phyloP scores from a whole-genome alignment of 2,329 filamentous ascomycete genomes.

The Balansia obtecta region DNA sequence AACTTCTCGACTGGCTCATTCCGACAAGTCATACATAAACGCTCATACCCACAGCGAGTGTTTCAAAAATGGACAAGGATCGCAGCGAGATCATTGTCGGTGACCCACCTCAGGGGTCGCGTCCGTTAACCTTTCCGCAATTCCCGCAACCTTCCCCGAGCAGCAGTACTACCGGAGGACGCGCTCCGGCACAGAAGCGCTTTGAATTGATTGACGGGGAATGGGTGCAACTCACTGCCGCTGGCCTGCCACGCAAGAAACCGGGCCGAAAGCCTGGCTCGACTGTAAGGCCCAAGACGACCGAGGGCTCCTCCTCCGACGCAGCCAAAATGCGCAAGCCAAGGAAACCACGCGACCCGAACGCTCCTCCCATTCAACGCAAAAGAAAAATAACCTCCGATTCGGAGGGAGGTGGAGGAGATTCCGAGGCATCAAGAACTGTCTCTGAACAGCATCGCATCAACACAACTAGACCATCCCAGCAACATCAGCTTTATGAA shows the following conservation, averaged over 20 bases:
- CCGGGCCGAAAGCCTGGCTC: conserved; percentile 53
- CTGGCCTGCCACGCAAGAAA: conserved; percentile 49
- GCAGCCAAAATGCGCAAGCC: conserved; percentile 38
- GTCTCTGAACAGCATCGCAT: conserved; percentile 13
- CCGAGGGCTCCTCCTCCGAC: conserved; percentile 20
- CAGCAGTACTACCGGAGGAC: conserved; percentile 13
- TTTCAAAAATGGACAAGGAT: conserved; percentile 26
- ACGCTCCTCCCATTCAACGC: conserved; percentile 39
- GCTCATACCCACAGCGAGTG: conserved; percentile 14
- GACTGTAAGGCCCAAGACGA: conserved; percentile 31
- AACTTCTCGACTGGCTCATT: neutral
- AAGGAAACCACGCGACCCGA: conserved; percentile 47
- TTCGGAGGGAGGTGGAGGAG: conserved; percentile 23
- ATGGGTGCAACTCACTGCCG: conserved; percentile 40
- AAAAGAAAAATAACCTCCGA: conserved; percentile 39
- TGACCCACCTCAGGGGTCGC: conserved; percentile 17
- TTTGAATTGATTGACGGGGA: conserved; percentile 25
- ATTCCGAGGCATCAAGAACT: conserved; percentile 15
- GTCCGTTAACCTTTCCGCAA: conserved; percentile 16
- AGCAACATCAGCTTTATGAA: conserved; percentile 14
- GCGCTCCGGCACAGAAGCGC: conserved; percentile 15
- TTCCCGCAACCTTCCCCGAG: conserved; percentile 14
- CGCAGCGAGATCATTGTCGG: conserved; percentile 33
- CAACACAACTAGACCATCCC: conserved; percentile 10
- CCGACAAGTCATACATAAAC: conserved; percentile 10